Conservation (phyloP, 257 asterid species). For the Ophiorrhiza pumila region DNA sequence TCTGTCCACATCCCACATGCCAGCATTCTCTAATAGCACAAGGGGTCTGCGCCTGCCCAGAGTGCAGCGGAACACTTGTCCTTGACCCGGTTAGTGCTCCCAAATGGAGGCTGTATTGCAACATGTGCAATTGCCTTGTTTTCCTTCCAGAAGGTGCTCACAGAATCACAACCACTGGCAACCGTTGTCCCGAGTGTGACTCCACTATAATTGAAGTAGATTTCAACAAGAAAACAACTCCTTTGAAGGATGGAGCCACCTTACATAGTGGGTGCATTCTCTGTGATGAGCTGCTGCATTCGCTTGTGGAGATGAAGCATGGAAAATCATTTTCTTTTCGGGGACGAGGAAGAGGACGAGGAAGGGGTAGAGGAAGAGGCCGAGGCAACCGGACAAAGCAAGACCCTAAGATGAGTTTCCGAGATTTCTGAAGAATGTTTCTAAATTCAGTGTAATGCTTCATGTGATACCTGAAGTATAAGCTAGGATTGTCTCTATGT, state of each 20-base stretch:
- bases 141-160: conserved; percentile 90
- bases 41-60: conserved; percentile 95
- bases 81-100: conserved; percentile 91
- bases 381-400: conserved; percentile 45
- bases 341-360: conserved; percentile 45
- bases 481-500: no score
- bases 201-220: conserved; percentile 83
- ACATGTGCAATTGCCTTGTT: conserved; percentile 82
- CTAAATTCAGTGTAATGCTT: neutral
- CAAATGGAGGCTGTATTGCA: conserved; percentile 83
- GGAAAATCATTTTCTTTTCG: conserved; percentile 51
- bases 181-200: conserved; percentile 75
- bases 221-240: conserved; percentile 85
- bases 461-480: neutral
- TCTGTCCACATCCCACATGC: conserved; percentile 90
- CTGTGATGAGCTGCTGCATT: conserved; percentile 79
- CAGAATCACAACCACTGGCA: conserved; percentile 64
- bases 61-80: conserved; percentile 81
- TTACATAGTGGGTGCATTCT: conserved; percentile 76
- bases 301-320: conserved; percentile 81
- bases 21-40: conserved; percentile 75
- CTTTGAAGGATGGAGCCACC: conserved; percentile 71
- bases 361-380: conserved; percentile 64
- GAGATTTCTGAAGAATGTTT: conserved; percentile 50
- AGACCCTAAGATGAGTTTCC: conserved; percentile 93